Evolutionary conservation across 2,329 filamentous ascomycete genomes (phyloP).

Genomic region (Fulvia fulva): DNA sequence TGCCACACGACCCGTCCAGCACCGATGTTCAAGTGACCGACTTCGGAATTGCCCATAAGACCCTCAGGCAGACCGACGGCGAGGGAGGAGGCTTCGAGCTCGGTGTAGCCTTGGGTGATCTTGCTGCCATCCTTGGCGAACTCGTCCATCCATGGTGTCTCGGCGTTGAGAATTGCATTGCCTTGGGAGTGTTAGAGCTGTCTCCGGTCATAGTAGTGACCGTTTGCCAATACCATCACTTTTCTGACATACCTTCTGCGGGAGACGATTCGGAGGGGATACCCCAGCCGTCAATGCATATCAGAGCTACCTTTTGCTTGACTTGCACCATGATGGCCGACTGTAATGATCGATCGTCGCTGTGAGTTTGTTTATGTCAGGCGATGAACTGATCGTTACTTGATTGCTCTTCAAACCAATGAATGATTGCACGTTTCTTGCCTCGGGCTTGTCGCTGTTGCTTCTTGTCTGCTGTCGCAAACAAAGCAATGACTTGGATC

Average conservation of each 20-base stretch:
- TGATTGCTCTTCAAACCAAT: not conserved
- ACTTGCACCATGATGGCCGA: slow-evolving; percentile 55
- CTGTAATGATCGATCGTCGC: slow-evolving; percentile 6
- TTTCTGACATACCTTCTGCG: slow-evolving; percentile 41
- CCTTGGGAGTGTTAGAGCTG: slow-evolving; percentile 35
- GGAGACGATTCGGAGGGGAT: slow-evolving; percentile 75
- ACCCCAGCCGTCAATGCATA: slow-evolving; percentile 99
- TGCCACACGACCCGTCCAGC: slow-evolving; percentile 98
- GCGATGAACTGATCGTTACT: not conserved
- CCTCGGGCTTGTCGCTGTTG: not conserved
- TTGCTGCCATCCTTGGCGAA: slow-evolving; percentile 65
- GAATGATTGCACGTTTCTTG: not conserved
- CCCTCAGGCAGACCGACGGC: slow-evolving; percentile 95
- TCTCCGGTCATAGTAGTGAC: not conserved
- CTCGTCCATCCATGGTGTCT: slow-evolving; percentile 92
- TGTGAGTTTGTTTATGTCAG: not conserved
- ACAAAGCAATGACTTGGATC: slow-evolving; percentile 2
- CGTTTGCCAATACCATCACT: slow-evolving; percentile 38
- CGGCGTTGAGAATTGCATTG: slow-evolving; percentile 89
- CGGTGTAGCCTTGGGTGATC: slow-evolving; percentile 77
- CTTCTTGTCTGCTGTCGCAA: not conserved
- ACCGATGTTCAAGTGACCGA: slow-evolving; percentile 97
- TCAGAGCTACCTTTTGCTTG: slow-evolving; percentile 67
- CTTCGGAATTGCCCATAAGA: slow-evolving; percentile 98
- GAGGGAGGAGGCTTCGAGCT: slow-evolving; percentile 92